These are phyloP conservation scores for Penicillium flavigenum DNA, from an alignment of 495 filamentous ascomycete species.

Conservation along the genomic window DNA sequence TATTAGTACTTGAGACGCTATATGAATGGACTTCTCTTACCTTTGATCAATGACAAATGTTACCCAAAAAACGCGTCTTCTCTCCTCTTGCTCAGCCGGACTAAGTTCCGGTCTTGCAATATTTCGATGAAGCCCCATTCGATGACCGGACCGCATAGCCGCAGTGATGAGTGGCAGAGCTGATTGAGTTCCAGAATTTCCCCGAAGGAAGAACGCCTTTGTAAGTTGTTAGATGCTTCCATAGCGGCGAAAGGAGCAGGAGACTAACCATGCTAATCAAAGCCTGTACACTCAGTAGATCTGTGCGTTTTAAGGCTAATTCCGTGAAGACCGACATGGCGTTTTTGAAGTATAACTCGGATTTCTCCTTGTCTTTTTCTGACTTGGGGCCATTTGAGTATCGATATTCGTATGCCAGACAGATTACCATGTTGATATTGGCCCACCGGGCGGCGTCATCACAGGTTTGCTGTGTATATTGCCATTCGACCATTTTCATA, in stretches of 20 bases:
- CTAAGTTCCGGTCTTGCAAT: constrained; percentile 82
- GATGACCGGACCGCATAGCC: constrained; percentile 84
- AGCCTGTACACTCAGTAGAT: constrained; percentile 90
- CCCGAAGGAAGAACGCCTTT: constrained; percentile 84
- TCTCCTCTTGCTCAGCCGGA: constrained; percentile 81
- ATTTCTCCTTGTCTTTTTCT: constrained; percentile 83
- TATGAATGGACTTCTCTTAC: constrained; percentile 31
- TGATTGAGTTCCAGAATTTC: constrained; percentile 89
- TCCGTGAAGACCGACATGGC: constrained; percentile 88
- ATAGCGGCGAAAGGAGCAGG: not conserved
- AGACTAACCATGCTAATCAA: constrained; percentile 76
- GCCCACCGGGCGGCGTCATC: constrained; percentile 96
- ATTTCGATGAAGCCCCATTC: constrained; percentile 92
- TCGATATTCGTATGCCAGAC: constrained; percentile 83
- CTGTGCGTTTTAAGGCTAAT: constrained; percentile 87
- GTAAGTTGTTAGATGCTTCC: constrained; percentile 7
- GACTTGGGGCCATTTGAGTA: constrained; percentile 85
- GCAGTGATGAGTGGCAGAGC: constrained; percentile 87
- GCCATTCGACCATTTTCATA: constrained; percentile 89
- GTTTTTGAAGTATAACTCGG: constrained; percentile 93
- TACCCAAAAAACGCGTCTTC: constrained; percentile 96
- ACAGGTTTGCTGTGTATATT: constrained; percentile 88
- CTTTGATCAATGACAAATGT: constrained; percentile 94
- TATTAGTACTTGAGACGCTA: not conserved
- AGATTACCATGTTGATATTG: constrained; percentile 86